Evolutionary conservation across 352 stramenopile genomes (phyloP), one percentile per base, ranked within the genome.

Genomic region (Phytopythium cucurbitacearum): DNA sequence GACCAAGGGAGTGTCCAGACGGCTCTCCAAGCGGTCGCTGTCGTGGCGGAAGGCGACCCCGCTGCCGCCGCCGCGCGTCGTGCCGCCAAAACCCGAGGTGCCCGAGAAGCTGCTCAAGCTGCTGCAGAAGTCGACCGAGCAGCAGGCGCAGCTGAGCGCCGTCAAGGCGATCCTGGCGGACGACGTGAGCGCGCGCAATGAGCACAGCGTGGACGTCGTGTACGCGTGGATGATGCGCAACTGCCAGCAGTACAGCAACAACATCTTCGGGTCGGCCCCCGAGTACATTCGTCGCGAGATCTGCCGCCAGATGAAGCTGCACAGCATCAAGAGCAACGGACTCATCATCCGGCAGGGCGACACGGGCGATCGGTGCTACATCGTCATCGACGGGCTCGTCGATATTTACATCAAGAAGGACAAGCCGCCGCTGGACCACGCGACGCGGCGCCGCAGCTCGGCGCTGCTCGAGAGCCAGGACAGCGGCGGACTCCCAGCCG

Each of bases 211-310:
- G 34, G 73, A 88, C 15, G 40, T 88, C 1, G 73, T 91, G 4
- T 91, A 88, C 65, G 64, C 73, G 40, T 91, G 80, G 80, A 91
- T 91, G 80, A 64, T 88, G 45, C 69, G 80, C 40, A 87, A 89
- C 65, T 91, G 80, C 51, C 86, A 87, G 49, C 75, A 87, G 62
- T 85, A 88, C 60, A 88, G 77, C 64, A 89, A 87, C 71, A 87
- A 89, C 53, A 91, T 91, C 46, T 89, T 91, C 45, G 80, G 76
- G 7, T 69, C 80, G 4, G 75, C 77, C 36, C 80, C 77, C 4
- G 80, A 91, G 57, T 89, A 91, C 44, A 87, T 89, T 55, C 69
- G 80, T 13, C 80, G 80, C 10, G 80, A 91, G 54, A 91, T 91
- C 28, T 91, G 80, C 40, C 65, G 77, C 0, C 80, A 91, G 43